Base-by-base conservation (phyloP, 306 rosid genomes). In the Medicago ruthenica region DNA sequence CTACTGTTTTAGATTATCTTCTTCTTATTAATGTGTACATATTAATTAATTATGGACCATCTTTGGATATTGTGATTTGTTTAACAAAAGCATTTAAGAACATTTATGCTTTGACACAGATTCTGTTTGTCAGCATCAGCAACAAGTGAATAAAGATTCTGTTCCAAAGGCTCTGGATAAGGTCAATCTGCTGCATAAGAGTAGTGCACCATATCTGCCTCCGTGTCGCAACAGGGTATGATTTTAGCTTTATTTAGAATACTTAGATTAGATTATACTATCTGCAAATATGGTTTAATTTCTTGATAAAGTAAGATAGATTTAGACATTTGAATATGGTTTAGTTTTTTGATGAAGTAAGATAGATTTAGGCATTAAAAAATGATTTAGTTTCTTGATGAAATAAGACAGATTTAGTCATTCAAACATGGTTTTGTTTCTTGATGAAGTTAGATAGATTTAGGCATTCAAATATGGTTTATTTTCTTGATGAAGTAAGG, bases 191-290 rank as follows among this genome's bases (percentile, higher is more conserved):
- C 83, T 89, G 64, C 93, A 83, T 27, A 85, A 36, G 73, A 79
- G 84, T 82, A 48, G 42, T 57, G 78, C 76, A 36, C 91, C 93
- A 15, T 89, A 85, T 80, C 47, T 70, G 42, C 93, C 93, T 77
- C 91, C 85, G 2, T 78, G 51, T 63, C 79, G 44, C 67, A 22
- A 60, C 82, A 79, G 76, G 89, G 90, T 87, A 39, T 55, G 74
- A 44, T 70, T 60, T 75, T 14, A 44, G 42, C 27, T 70, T 68
- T 51, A 42, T 36, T 6, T 27, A 24, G 64, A 27, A 50, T 57
- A 67, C 20, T 39, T 57, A 22, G 6, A 9, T 14, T 34, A 21
- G 5, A 20, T 14, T 22, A 22, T 16, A 31, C 42, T 8, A 24
- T 57, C 79, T 42, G 16, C 20, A 48, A n/a, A 59, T 74, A 68